Conservation (phyloP, 148 eudicot genomes). For the Selenicereus undatus region DNA sequence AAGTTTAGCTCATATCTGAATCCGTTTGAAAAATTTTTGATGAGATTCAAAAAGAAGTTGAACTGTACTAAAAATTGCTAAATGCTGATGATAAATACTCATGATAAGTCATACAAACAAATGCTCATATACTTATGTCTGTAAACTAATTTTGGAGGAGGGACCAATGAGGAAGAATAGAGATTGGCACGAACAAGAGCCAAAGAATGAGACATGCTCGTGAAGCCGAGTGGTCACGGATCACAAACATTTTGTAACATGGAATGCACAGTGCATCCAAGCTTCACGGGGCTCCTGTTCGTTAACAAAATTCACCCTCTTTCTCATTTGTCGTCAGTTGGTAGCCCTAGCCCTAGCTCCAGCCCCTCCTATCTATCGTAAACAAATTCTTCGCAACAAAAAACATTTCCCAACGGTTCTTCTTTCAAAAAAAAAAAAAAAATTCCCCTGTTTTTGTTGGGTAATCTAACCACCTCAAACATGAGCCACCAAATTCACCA, state of each 20-base stretch:
- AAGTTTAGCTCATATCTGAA: too few relatives aligned
- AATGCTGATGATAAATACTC: too few relatives aligned
- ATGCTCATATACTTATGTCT: too few relatives aligned
- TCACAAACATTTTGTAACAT: background rate
- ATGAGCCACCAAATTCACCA: conserved; percentile 1
- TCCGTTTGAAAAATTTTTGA: too few relatives aligned
- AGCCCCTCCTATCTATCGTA: background rate
- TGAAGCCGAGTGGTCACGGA: background rate
- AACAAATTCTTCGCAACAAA: background rate
- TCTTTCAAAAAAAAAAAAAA: too few relatives aligned
- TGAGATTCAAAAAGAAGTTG: too few relatives aligned
- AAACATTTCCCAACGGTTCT: background rate
- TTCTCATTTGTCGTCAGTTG: background rate
- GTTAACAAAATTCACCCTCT: background rate
- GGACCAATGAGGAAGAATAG: too few relatives aligned
- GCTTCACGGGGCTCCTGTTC: background rate
- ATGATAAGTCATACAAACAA: too few relatives aligned
- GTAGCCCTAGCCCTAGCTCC: background rate
- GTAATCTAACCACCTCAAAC: background rate
- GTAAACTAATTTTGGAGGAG: too few relatives aligned
- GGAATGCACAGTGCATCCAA: background rate
- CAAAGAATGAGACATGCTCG: background rate
- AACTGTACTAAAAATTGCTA: too few relatives aligned
- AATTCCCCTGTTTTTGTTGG: background rate
- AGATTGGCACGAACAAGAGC: background rate